Evolutionary conservation across 805 yeast species (phyloP).

Genomic region (Saccharomycopsis sp.): DNA sequence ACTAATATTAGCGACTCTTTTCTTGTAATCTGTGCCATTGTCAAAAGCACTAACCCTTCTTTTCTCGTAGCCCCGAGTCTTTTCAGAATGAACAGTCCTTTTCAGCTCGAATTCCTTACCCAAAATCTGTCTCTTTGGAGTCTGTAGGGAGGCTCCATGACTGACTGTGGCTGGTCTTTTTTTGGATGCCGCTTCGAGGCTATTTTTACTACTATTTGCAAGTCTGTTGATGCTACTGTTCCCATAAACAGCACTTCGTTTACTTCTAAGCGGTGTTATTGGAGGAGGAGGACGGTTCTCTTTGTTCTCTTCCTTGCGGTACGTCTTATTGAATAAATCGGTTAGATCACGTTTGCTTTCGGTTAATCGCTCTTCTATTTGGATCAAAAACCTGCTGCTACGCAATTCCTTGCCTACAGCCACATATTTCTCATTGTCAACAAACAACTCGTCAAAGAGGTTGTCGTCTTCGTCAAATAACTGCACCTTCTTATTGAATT

Average conservation of each 20-base stretch:
- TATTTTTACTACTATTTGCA: too few relatives aligned
- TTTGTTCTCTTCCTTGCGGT: neutral
- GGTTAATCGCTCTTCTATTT: conserved; percentile 29
- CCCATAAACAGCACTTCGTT: neutral
- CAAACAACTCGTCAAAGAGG: conserved; percentile 31
- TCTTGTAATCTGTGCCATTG: too few relatives aligned
- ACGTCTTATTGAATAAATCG: conserved; percentile 16
- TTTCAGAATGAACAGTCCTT: too few relatives aligned
- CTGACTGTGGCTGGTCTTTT: too few relatives aligned
- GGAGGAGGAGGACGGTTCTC: neutral
- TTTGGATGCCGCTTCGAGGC: neutral
- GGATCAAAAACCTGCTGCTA: conserved; percentile 27
- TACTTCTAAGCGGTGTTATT: neutral
- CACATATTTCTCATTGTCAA: conserved; percentile 24
- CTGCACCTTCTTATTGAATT: conserved; percentile 43
- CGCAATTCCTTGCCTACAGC: conserved; percentile 24
- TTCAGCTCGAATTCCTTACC: too few relatives aligned
- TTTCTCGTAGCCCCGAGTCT: too few relatives aligned
- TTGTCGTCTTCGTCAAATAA: conserved; percentile 31
- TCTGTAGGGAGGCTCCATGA: too few relatives aligned
- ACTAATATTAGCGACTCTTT: too few relatives aligned
- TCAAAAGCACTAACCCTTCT: too few relatives aligned
- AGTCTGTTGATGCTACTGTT: neutral
- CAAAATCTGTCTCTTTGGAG: neutral
- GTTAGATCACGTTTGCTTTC: conserved; percentile 35